Evolutionary conservation across 2,329 filamentous ascomycete species (phyloP).

Genomic region (Escovopsis sp.): DNA sequence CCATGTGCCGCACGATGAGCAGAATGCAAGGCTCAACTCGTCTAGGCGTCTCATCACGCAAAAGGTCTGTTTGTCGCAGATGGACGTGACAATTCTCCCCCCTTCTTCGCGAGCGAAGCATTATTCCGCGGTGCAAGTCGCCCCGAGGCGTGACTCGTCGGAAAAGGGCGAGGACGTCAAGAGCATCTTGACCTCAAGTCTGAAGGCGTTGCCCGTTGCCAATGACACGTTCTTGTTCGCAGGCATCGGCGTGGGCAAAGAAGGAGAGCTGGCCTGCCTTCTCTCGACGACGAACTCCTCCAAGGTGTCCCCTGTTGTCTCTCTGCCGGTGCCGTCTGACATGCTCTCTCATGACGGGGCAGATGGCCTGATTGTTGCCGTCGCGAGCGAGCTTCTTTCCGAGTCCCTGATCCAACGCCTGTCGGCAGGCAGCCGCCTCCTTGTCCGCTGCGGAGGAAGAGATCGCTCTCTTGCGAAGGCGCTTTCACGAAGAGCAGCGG

Average conservation of each 20-base stretch:
- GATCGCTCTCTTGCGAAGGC: constrained; percentile 2
- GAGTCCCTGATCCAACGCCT: constrained; percentile 1
- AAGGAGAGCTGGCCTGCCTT: background rate
- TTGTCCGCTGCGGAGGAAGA: constrained; percentile 2
- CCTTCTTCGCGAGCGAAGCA: no score
- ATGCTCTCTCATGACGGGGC: no score
- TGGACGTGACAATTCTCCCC: no score
- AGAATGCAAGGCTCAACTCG: constrained; percentile 5
- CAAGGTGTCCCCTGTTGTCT: background rate
- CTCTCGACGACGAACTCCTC: constrained; percentile 1
- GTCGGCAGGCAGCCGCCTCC: constrained; percentile 1
- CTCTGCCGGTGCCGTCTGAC: background rate
- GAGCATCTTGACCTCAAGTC: constrained; percentile 1
- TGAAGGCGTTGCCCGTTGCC: constrained; percentile 1
- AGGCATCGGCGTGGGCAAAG: background rate
- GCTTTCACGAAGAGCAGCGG: constrained; percentile 1
- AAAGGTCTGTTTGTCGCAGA: background rate
- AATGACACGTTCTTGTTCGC: constrained; percentile 2
- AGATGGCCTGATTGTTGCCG: background rate
- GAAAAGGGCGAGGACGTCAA: background rate
- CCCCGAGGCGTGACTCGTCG: no score
- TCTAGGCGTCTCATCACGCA: constrained; percentile 1
- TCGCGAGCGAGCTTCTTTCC: constrained; percentile 3
- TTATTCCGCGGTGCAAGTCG: no score
- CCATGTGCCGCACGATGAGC: background rate